Evolutionary conservation across 371 early-diverging fungal species (phyloP), one percentile per base, ranked within the genome.

Genomic region (Actinomucor elegans): DNA sequence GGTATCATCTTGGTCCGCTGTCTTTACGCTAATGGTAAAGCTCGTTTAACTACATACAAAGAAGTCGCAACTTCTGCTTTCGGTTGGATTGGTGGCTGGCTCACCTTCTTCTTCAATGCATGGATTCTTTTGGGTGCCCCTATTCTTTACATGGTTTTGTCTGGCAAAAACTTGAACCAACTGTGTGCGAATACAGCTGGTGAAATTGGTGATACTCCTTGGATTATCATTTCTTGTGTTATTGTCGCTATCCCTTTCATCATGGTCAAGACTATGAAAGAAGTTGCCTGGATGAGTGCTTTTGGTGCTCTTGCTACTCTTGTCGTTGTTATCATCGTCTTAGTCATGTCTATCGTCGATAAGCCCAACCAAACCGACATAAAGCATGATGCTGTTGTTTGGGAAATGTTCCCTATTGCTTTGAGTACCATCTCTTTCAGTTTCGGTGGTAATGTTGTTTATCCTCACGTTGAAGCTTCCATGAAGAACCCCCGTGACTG

Each of bases 381-480:
- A 23, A 37, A 58, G 0, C 81, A 81, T 52, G 64, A 76, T 37
- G 26, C 57, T 29, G 81, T 73, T 35, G 75, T 80, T 33, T 75
- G 75, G 66, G 56, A 71, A 15, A 76, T 83, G 46, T 71, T 86
- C 41, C 83, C 86, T 5, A 59, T 79, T 8, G 79, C 86, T 0
- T 58, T 86, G 2, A 75, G 79, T 28, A 84, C 86, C 7, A 86
- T 91, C 28, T 88, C 86, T 45, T 89, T 90, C 66, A 80, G 84
- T 60, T 92, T 86, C 52, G 90, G 92, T 51, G 92, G 91, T 37
- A 92, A 90, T 60, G 81, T 87, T 18, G 82, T 91, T 42, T 92
- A 87, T 44, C 90, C 93, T n/a, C 89, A 91, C 57, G 85, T 94
- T 23, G 92, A 92, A 65, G 82, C 83, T 21, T 87, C 91, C 17